Evolutionary conservation across 331 rosid species (phyloP), one percentile per base, ranked within the genome.

Genomic region (Dryas integrifolia): DNA sequence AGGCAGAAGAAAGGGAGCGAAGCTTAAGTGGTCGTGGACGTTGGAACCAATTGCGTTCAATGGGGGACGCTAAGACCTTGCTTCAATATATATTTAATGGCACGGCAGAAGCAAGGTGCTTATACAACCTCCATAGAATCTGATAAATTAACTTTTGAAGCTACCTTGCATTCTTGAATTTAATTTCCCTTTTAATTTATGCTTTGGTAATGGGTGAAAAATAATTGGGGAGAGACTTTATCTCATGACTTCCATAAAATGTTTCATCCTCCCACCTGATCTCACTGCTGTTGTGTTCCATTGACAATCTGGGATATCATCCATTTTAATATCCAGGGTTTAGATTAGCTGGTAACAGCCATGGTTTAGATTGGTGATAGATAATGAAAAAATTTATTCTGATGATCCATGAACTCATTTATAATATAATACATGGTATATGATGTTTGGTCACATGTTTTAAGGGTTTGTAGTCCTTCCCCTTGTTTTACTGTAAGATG

Each of bases 1-100:
- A 86, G 80, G 94, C 90, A 55, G 92, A 86, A 76, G 94, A 86
- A 68, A 82, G 90, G 75, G 94, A 88, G 59, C 89, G 78, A 3
- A 66, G 80, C 49, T 75, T 87, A 79, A 77, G 76, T 67, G 83
- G 80, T 77, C 94, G 86, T 18, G 92, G 92, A 18, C 94, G 90
- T 60, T 90, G 92, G 96, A 90, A 77, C 76, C 94, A 88, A 78
- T 72, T 88, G 64, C 96, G 96, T 76, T 80, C 92, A 70, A 80
- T 88, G 85, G 89, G 96, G 75, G 96, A 90, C 50, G 89, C 94
- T 58, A 90, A 90, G 84, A 82, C 72, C 70, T 79, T 86, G 78
- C 89, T 90, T 67, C 96, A 85, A 69, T 68, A 77, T 83, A 74
- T 88, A 84, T 88, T 90, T 76, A 80, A 83, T 67, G 76, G 79